Conservation (phyloP, 1,284 basidiomycete genomes). For the Ceraceosorus guamensis region DNA sequence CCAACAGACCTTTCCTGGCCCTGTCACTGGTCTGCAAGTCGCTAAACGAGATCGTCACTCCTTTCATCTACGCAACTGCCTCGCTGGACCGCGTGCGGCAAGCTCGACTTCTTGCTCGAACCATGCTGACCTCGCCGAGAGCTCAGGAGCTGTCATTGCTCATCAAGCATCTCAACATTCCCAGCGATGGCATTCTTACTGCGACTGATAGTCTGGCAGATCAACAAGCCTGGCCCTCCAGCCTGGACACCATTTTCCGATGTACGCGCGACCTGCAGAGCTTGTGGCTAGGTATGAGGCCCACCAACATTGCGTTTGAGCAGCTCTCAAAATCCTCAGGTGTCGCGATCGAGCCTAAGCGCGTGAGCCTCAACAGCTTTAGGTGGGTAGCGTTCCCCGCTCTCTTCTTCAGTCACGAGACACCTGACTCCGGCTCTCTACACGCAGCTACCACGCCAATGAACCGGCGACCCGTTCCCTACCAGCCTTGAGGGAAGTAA, state of each 20-base stretch:
- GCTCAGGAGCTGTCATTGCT: neutral
- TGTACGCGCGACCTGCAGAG: neutral
- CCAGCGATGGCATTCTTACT: neutral
- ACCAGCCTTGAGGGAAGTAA: neutral
- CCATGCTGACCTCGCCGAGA: neutral
- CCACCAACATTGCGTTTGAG: neutral
- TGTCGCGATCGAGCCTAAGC: neutral
- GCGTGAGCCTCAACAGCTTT: slow-evolving; percentile 1
- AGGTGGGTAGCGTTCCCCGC: neutral
- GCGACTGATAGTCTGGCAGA: neutral
- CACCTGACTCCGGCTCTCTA: no score
- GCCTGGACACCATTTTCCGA: neutral
- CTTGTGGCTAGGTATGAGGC: neutral
- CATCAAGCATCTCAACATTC: neutral
- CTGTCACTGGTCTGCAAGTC: neutral
- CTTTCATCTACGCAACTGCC: neutral
- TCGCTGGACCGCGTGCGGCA: neutral
- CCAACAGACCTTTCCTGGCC: neutral
- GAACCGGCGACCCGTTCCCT: neutral
- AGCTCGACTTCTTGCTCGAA: slow-evolving; percentile 1
- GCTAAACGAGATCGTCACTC: neutral
- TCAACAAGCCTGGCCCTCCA: slow-evolving; percentile 1
- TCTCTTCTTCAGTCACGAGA: no score
- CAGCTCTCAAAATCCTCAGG: no score
- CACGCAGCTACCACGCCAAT: neutral